These are phyloP conservation scores for Hymenotorrendiella dingleyae DNA, from an alignment of 2,329 filamentous ascomycete species.

Conservation along the genomic window DNA sequence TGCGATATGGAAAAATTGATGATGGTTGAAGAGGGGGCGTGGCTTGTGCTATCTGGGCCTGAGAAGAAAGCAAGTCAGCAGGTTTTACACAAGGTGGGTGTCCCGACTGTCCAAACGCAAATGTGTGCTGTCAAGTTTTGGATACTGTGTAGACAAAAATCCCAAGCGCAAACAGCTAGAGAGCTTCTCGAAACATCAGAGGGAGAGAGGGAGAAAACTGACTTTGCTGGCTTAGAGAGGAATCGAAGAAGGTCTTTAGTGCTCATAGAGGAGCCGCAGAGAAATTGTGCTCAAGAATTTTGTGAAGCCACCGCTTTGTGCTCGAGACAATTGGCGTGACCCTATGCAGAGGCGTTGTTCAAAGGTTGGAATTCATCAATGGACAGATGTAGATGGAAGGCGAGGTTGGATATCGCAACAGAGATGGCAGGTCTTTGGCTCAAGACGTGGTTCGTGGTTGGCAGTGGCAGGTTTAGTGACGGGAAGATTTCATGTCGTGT, in stretches of 20 bases:
- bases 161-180: too few relatives aligned
- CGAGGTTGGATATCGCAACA: too few relatives aligned
- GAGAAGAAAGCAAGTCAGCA: conserved; percentile 8
- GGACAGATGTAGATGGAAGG: not conserved
- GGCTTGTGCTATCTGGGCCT: conserved; percentile 58
- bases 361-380: conserved; percentile 6
- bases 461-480: not conserved
- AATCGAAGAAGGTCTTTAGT: conserved; percentile 85
- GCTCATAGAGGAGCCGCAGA: conserved; percentile 69
- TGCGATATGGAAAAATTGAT: conserved; percentile 37
- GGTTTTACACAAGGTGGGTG: too few relatives aligned
- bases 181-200: not conserved
- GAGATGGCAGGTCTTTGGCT: too few relatives aligned
- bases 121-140: too few relatives aligned
- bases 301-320: conserved; percentile 18
- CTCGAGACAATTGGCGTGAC: conserved; percentile 19
- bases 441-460: not conserved
- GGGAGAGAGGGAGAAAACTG: conserved; percentile 35
- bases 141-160: too few relatives aligned
- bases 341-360: conserved; percentile 10
- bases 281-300: conserved; percentile 3
- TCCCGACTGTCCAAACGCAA: too few relatives aligned
- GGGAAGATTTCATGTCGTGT: conserved; percentile 5
- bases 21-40: conserved; percentile 34
- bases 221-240: conserved; percentile 93